phyloP scores from a whole-genome alignment of 2,329 filamentous ascomycete genomes.

The Xylaria arbuscula region DNA sequence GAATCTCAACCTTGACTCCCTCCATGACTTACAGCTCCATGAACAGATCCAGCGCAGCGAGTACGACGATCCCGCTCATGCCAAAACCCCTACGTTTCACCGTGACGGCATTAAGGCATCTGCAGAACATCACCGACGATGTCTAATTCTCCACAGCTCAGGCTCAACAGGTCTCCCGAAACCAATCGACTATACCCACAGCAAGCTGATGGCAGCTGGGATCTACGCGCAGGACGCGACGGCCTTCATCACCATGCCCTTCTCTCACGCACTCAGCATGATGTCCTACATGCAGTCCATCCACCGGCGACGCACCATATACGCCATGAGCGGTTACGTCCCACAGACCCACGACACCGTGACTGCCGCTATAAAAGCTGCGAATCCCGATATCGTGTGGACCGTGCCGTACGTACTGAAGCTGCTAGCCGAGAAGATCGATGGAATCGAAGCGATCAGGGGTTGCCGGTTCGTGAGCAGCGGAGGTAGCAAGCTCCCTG shows the following conservation, averaged over 20 bases:
- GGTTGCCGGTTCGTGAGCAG: neutral
- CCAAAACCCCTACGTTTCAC: neutral
- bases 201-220: too few species aligned
- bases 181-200: neutral
- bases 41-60: neutral
- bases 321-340: too few species aligned
- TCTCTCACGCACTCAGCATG: too few species aligned
- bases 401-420: neutral
- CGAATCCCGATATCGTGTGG: neutral
- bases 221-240: too few species aligned
- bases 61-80: neutral
- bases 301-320: too few species aligned
- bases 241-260: too few species aligned
- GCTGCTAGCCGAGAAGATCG: neutral
- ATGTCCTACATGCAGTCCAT: too few species aligned
- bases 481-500: neutral
- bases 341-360: neutral
- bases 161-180: slow-evolving; percentile 5
- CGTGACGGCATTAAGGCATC: neutral
- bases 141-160: neutral
- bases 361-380: neutral
- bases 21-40: neutral
- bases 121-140: neutral
- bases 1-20: neutral
- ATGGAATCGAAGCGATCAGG: neutral